Percentiles rank a stretch among this genome's conserved stretches.
Conservation (phyloP, 352 stramenopile genomes). For the Thraustotheca clavata region DNA sequence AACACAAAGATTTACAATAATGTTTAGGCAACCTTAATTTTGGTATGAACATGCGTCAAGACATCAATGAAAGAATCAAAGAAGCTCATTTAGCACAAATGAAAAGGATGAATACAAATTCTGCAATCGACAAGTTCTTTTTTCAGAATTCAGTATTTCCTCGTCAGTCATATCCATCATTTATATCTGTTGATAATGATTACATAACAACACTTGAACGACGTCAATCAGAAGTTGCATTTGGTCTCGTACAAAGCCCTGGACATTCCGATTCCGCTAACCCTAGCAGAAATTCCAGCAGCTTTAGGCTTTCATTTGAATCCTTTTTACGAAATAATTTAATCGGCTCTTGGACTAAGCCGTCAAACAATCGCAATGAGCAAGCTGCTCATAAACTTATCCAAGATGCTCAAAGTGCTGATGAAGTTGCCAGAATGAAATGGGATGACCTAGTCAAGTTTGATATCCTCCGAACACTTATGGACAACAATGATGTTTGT, state of each 20-base stretch:
- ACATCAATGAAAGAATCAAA: conserved; percentile 38
- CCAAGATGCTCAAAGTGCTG: conserved; percentile 19
- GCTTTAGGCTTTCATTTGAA: background rate
- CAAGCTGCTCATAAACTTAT: background rate
- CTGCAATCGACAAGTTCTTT: conserved; percentile 39
- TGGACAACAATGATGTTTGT: conserved; percentile 60
- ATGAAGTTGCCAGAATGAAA: conserved; percentile 45
- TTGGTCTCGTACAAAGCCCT: background rate
- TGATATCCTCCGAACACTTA: conserved; percentile 54
- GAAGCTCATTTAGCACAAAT: conserved; percentile 71
- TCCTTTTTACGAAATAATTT: conserved; percentile 7
- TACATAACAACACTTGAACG: conserved; percentile 13
- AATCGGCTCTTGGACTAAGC: background rate
- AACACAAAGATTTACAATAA: too few relatives aligned
- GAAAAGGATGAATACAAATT: conserved; percentile 44
- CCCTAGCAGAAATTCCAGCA: background rate
- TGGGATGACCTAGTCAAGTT: conserved; percentile 69
- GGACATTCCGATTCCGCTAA: background rate
- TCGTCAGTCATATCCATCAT: too few relatives aligned
- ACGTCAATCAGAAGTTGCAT: background rate
- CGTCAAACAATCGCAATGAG: background rate
- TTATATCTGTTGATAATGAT: conserved; percentile 14
- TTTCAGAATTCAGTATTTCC: too few relatives aligned
- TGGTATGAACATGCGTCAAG: conserved; percentile 42
- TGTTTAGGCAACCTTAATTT: conserved; percentile 58